Evolutionary conservation across 257 asterid genomes (phyloP).

Genomic region (Haberlea rhodopensis): DNA sequence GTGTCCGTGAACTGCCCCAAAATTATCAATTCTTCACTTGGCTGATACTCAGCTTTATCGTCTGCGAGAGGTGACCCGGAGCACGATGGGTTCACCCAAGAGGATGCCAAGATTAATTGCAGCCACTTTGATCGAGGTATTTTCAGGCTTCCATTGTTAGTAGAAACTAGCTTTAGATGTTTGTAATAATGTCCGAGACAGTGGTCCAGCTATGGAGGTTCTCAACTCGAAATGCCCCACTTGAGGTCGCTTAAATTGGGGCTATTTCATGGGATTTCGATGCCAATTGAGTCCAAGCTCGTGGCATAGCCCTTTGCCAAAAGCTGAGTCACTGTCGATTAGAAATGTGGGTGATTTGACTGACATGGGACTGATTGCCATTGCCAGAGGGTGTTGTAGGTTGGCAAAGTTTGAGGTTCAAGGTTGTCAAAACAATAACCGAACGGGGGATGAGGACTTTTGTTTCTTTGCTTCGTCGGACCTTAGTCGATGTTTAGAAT

Average conservation of each 20-base stretch:
- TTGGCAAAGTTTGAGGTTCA: constrained; percentile 65
- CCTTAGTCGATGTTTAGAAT: constrained; percentile 77
- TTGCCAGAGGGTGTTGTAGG: constrained; percentile 79
- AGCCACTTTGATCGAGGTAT: constrained; percentile 72
- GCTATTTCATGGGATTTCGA: constrained; percentile 71
- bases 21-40: constrained; percentile 58
- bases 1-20: constrained; percentile 64
- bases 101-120: constrained; percentile 57
- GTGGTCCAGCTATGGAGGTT: constrained; percentile 77
- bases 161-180: constrained; percentile 70
- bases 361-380: constrained; percentile 92
- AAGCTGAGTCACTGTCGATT: constrained; percentile 61
- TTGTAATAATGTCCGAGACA: constrained; percentile 62
- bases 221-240: constrained; percentile 61
- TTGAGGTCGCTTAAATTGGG: constrained; percentile 73
- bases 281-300: constrained; percentile 66
- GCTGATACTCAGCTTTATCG: constrained; percentile 67
- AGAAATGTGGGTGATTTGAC: constrained; percentile 65
- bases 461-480: constrained; percentile 49
- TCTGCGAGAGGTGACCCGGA: constrained; percentile 51
- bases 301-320: constrained; percentile 80
- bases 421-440: constrained; percentile 72
- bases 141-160: constrained; percentile 68
- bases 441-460: constrained; percentile 78
- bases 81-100: constrained; percentile 51